Base-by-base conservation (phyloP, 1,139 yeast genomes). In the Sugiyamaella neomexicana region DNA sequence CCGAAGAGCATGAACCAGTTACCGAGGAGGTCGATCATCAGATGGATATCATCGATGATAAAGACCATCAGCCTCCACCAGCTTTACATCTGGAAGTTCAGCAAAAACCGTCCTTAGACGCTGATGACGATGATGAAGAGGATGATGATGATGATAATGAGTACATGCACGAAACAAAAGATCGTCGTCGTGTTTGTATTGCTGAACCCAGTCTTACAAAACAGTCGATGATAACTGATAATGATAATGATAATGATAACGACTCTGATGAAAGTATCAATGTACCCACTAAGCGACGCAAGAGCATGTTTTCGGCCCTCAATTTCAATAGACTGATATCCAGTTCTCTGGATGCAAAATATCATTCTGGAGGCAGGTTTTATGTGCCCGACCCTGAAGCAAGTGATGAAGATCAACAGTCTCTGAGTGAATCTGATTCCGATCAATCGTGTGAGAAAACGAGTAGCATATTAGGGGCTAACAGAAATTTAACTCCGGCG, bases 341-440 rank as follows among this genome's bases (percentile, higher is more conserved):
- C 58, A 80, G 82, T 50, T 83, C 81, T 57, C 84, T 89, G 27
- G 96, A 89, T 67, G 83, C 87, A 54, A 89, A 89, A 64, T 89
- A 89, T 63, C 86, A 88, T 6, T 80, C 80, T 62, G 97, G 97
- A 5, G 97, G 97, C 2, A 86, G 89, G 64, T 89, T 86, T 64
- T 88, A 83, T 65, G 88, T 84, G 23, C 64, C 67, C 1, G 64
- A 60, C n/a, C 65, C 65, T 0, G 65, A 61, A 12, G 65, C 61
- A 5, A 64, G 61, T 12, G 61, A 58, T 9, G 61, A 52, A 25
- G 58, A 51, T n/a, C 45, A 46, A 25, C 38, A 32, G 32, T 52
- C 52, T 8, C 53, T 13, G 5, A 20, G 55, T 29, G 60, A 57
- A 25, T 48, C 54, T n/a, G 57, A 46, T 36, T 12, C 27, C 13